phyloP scores from a whole-genome alignment of 2,329 filamentous ascomycete genomes.

The Leptodontidium sp. region DNA sequence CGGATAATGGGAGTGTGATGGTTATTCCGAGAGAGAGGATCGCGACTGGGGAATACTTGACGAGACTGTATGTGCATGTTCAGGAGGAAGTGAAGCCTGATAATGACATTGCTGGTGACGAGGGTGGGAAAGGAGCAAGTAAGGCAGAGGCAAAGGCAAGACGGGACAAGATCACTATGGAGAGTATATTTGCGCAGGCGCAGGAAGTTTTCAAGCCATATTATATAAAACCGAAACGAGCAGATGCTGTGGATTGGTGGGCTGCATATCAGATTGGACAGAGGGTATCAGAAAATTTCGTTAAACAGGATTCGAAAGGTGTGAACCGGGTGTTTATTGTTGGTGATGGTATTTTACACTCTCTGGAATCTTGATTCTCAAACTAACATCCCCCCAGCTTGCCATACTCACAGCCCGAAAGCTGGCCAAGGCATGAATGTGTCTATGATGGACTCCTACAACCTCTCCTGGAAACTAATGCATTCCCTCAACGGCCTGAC shows the following conservation, averaged over 20 bases:
- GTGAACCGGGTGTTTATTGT: constrained; percentile 58
- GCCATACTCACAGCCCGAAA: constrained; percentile 68
- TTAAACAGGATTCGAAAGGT: constrained; percentile 27
- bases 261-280: constrained; percentile 65
- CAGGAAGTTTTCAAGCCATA: constrained; percentile 66
- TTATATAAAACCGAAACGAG: constrained; percentile 67
- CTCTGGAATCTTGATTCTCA: constrained; percentile 22
- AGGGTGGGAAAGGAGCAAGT: constrained; percentile 28
- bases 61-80: constrained; percentile 69
- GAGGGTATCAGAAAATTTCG: constrained; percentile 60
- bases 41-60: constrained; percentile 50
- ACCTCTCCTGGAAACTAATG: constrained; percentile 65
- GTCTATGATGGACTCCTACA: constrained; percentile 66
- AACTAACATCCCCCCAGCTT: constrained; percentile 47
- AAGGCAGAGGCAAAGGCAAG: constrained; percentile 43
- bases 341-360: constrained; percentile 49
- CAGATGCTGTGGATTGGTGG: constrained; percentile 73
- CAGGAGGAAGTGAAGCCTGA: constrained; percentile 55
- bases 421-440: constrained; percentile 68
- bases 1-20: constrained; percentile 61
- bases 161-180: constrained; percentile 56
- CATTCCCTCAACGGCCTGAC: constrained; percentile 52
- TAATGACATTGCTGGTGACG: constrained; percentile 47
- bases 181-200: constrained; percentile 74
- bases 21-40: constrained; percentile 67